phyloP scores from a whole-genome alignment of 2,329 filamentous ascomycete genomes.

The Beauveria australis region DNA sequence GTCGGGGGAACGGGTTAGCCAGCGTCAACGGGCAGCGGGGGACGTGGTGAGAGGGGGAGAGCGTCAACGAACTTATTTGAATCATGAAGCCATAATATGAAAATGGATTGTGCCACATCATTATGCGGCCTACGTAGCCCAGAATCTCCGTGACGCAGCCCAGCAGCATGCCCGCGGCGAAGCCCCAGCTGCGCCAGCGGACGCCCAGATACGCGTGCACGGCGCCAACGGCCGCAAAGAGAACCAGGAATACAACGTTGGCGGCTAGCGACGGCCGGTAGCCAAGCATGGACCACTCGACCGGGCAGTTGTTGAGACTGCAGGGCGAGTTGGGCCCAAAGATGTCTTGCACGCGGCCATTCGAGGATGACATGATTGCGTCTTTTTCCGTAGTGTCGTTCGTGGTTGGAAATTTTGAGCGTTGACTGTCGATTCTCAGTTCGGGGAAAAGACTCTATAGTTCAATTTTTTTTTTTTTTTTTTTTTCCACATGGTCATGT shows the following conservation, averaged over 20 bases:
- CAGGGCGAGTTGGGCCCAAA: slow-evolving; percentile 41
- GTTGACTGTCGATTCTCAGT: too few species aligned
- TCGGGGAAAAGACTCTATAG: too few species aligned
- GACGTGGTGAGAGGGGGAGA: not conserved
- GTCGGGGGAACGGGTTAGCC: not conserved
- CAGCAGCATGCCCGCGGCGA: slow-evolving; percentile 42
- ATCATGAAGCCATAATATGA: slow-evolving; percentile 52
- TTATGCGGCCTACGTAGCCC: slow-evolving; percentile 53
- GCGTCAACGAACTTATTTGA: slow-evolving; percentile 46
- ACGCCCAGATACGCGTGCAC: slow-evolving; percentile 38
- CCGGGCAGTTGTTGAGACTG: slow-evolving; percentile 37
- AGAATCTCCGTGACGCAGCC: slow-evolving; percentile 51
- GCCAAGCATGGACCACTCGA: slow-evolving; percentile 40
- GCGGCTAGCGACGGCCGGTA: slow-evolving; percentile 47
- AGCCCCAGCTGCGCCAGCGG: slow-evolving; percentile 39
- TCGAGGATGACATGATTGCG: not conserved
- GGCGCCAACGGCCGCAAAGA: slow-evolving; percentile 37
- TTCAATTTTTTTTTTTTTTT: too few species aligned
- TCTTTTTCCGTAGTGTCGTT: not conserved
- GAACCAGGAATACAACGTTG: slow-evolving; percentile 41
- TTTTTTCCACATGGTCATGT: not conserved
- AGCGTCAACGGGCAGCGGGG: not conserved
- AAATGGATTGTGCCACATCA: slow-evolving; percentile 51
- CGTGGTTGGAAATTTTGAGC: not conserved
- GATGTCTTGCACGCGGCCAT: not conserved